phyloP scores from a whole-genome alignment of 2,329 filamentous ascomycete genomes.

The Cryphonectria parasitica region DNA sequence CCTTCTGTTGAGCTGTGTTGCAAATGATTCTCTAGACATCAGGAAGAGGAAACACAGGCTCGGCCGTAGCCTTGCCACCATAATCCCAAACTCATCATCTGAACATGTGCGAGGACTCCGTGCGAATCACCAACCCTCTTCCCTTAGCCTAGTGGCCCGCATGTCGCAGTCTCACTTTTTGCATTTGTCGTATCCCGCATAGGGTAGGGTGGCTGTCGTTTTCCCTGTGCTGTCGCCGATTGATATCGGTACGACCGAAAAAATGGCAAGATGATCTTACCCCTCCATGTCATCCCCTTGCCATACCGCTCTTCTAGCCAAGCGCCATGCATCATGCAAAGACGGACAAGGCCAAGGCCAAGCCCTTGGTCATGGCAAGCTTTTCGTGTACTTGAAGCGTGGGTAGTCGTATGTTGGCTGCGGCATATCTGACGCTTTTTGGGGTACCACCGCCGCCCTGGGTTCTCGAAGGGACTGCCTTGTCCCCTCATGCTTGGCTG shows the following conservation, averaged over 20 bases:
- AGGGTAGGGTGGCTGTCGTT: background rate
- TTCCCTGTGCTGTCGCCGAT: background rate
- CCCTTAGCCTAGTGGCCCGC: constrained; percentile 1
- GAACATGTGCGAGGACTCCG: background rate
- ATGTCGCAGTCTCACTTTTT: background rate
- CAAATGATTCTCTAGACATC: background rate
- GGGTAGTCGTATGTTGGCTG: background rate
- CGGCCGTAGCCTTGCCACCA: background rate
- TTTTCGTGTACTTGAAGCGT: background rate
- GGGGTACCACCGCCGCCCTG: background rate
- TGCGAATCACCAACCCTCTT: background rate
- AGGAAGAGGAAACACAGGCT: background rate
- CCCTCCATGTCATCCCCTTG: background rate
- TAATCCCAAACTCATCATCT: background rate
- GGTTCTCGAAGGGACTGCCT: background rate
- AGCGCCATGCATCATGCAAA: constrained; percentile 14
- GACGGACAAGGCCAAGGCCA: background rate
- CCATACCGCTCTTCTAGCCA: constrained; percentile 1
- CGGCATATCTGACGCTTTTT: background rate
- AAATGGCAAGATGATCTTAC: background rate
- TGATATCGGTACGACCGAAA: background rate
- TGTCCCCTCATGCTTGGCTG: background rate
- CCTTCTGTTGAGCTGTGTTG: background rate
- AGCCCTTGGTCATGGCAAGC: background rate
- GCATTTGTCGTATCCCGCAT: background rate